Conservation (phyloP, 225 moss, liverwort and hornwort genomes). For the Thuidium tamariscinum region DNA sequence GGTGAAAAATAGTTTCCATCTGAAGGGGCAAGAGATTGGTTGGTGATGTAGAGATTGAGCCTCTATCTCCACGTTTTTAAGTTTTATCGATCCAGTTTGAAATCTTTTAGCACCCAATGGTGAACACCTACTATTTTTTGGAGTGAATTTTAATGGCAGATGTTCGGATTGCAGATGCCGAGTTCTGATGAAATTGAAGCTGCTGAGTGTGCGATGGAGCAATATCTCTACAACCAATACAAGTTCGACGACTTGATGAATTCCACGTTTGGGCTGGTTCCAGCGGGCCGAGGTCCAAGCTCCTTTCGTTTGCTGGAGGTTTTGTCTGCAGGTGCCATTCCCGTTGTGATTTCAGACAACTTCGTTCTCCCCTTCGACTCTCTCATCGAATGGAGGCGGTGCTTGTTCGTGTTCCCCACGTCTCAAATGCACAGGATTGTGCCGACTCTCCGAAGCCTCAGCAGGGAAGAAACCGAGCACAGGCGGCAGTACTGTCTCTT, state of each 20-base stretch:
- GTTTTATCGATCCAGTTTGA: not conserved
- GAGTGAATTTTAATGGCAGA: not conserved
- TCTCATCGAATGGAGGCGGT: constrained; percentile 36
- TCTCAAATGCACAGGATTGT: constrained; percentile 15
- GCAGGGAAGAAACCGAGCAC: not conserved
- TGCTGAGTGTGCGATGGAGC: constrained; percentile 3
- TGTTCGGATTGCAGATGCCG: not conserved
- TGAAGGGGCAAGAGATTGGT: not conserved
- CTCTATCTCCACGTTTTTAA: not conserved
- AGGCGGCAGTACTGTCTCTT: constrained; percentile 20
- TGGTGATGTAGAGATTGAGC: not conserved
- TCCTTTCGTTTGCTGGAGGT: constrained; percentile 32
- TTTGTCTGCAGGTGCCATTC: constrained; percentile 33
- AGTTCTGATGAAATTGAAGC: not conserved
- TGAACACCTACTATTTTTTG: not conserved
- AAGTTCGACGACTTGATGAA: constrained; percentile 39
- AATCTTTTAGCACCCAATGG: not conserved
- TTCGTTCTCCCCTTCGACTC: constrained; percentile 36
- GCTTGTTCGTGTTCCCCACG: constrained; percentile 32
- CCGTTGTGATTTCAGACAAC: constrained; percentile 27
- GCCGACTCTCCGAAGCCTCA: constrained; percentile 13
- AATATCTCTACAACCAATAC: constrained; percentile 3
- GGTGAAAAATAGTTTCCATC: not conserved
- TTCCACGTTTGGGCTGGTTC: constrained; percentile 30
- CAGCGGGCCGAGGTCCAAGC: constrained; percentile 17